A percentile compares a stretch with the other conserved stretches of the same genome.
These are phyloP conservation scores for Hibiscus trionum DNA, from an alignment of 345 rosid genomes.

Conservation along the genomic window DNA sequence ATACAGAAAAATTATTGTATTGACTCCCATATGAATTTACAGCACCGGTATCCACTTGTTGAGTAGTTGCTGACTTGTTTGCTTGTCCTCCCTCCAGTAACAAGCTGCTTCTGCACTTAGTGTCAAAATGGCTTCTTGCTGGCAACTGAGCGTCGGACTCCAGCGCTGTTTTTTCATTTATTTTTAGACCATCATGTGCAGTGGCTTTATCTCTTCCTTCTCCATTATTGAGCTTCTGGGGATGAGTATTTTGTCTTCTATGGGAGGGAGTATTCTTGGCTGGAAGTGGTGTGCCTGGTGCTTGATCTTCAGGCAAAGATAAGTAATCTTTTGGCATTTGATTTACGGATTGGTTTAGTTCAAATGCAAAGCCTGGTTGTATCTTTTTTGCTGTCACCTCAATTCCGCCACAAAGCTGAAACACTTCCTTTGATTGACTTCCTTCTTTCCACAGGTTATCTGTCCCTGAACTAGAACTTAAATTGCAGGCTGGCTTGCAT, in stretches of 20 bases:
- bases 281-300: slow-evolving; percentile 30
- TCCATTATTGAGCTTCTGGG: neutral
- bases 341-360: slow-evolving; percentile 14
- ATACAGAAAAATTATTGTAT: slow-evolving; percentile 31
- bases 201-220: slow-evolving; percentile 8
- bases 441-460: slow-evolving; percentile 10
- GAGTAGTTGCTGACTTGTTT: slow-evolving; percentile 6
- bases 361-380: slow-evolving; percentile 20
- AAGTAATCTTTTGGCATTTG: slow-evolving; percentile 20
- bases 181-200: slow-evolving; percentile 7
- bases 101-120: slow-evolving; percentile 16
- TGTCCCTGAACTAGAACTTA: slow-evolving; percentile 17
- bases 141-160: slow-evolving; percentile 11
- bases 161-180: neutral
- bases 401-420: slow-evolving; percentile 16
- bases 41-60: slow-evolving; percentile 19
- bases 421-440: slow-evolving; percentile 18
- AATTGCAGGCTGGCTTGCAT: slow-evolving; percentile 4
- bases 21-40: slow-evolving; percentile 27
- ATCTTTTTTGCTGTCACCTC: slow-evolving; percentile 30
- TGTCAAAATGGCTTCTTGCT: slow-evolving; percentile 14
- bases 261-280: slow-evolving; percentile 14
- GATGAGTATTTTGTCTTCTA: slow-evolving; percentile 1
- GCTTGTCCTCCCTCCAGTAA: slow-evolving; percentile 24
- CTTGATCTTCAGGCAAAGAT: slow-evolving; percentile 21